Base-by-base conservation (phyloP, 768 basidiomycete genomes). In the Imleria badia region DNA sequence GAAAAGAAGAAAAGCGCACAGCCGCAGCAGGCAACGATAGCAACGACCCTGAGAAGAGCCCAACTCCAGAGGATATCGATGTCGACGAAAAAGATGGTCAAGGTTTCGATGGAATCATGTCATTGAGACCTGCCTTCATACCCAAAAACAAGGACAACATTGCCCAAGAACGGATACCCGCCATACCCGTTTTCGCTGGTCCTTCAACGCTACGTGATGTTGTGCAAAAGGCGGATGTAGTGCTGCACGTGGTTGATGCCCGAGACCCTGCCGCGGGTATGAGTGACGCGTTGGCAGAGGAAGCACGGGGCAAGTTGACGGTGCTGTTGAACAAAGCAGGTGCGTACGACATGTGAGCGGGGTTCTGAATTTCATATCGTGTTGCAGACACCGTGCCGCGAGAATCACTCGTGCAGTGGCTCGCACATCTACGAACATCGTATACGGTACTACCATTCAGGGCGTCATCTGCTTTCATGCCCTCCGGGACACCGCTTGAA, bases 311-410 rank as follows among this genome's bases (percentile, higher is more conserved):
- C 55, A 79, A 79, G 63, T 71, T 87, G 13, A 61, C 87, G 19
- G 71, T 94, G n/a, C 76, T 95, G 17, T 69, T 97, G 50, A 95
- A 89, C 70, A 97, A 97, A 76, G 87, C 87, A 60, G 94, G 94
- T 91, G 61, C 53, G 86, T 77, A 45, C 33, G 35, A 46, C 51
- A 20, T 31, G 44, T 35, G 26, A 34, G 33, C 49, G 31, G 23
- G 39, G 19, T 45, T 35, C 13, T 29, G 48, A 19, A 19, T 26
- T 26, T 59, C 48, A 52, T 39, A 17, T 34, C 29, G 42, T 48
- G 48, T 39, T 35, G 39, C 60, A 95, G 94, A 96, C 68, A 76
- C 82, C 19, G 86, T 87, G 54, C 91, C 94, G 17, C 80, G 84
- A 36, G 94, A 96, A 71, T 74, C 86, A 20, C 77, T 91, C 12